Conservation (phyloP, 192 early-diverging fungal genomes). For the Backusella circina region DNA sequence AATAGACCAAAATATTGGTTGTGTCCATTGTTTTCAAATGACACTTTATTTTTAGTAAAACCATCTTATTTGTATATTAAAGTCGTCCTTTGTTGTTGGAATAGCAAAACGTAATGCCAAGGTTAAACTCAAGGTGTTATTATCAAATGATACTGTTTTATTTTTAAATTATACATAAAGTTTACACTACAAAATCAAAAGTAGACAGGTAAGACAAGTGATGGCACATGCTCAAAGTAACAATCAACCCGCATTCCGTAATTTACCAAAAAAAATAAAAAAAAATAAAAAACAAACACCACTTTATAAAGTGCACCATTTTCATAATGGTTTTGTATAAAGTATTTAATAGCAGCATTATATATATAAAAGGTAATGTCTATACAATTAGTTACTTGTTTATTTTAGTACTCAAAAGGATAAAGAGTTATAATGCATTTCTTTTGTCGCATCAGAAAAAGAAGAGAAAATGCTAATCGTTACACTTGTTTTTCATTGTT, state of each 20-base stretch:
- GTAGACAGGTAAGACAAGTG: conserved; percentile 4
- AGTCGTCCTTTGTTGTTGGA: background rate
- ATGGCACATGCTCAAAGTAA: background rate
- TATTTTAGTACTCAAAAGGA: background rate
- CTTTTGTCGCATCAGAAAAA: background rate
- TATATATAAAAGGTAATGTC: background rate
- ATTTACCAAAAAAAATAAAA: background rate
- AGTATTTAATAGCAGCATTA: background rate
- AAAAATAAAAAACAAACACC: background rate
- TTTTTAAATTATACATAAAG: background rate
- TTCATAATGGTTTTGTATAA: background rate
- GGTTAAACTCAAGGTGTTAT: background rate
- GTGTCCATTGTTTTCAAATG: background rate
- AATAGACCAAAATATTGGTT: background rate
- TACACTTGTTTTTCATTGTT: background rate
- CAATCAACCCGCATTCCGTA: background rate
- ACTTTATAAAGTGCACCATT: background rate
- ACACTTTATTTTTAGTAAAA: background rate
- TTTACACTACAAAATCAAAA: background rate
- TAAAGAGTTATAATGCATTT: background rate
- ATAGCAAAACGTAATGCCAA: background rate
- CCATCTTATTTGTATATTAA: background rate
- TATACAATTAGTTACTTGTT: background rate
- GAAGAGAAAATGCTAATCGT: background rate
- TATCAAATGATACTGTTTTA: background rate